phyloP scores from a whole-genome alignment of 1,284 basidiomycete species.

The Microbotryum scabiosae region DNA sequence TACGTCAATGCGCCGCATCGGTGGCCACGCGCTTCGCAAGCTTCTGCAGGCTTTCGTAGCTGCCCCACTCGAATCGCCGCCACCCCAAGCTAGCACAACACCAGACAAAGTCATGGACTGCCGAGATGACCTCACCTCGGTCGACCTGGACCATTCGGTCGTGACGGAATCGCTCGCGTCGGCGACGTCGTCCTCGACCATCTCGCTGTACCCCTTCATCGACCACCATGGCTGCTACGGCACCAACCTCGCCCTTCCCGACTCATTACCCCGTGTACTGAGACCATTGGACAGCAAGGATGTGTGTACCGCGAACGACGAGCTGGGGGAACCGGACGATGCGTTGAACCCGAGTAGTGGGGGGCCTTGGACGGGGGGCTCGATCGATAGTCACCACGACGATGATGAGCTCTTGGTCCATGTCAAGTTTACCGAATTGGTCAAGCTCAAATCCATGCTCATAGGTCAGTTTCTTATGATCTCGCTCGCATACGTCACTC shows the following conservation, averaged over 20 bases:
- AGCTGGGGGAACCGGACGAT: slow-evolving; percentile 56
- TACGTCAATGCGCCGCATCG: too few species aligned
- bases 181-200: slow-evolving; percentile 6
- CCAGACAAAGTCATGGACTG: slow-evolving; percentile 10
- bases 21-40: too few species aligned
- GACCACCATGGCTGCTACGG: slow-evolving; percentile 9
- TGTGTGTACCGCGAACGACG: slow-evolving; percentile 65
- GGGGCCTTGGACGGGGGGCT: slow-evolving; percentile 46
- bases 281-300: slow-evolving; percentile 47
- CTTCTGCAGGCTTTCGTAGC: too few species aligned
- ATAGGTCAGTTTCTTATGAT: slow-evolving; percentile 48
- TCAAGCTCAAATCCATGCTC: slow-evolving; percentile 57
- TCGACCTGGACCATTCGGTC: slow-evolving; percentile 13
- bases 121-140: slow-evolving; percentile 25
- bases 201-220: slow-evolving; percentile 28
- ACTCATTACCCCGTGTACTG: slow-evolving; percentile 8
- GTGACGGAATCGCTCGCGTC: slow-evolving; percentile 2
- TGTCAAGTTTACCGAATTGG: slow-evolving; percentile 57
- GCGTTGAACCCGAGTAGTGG: slow-evolving; percentile 62
- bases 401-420: slow-evolving; percentile 60
- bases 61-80: too few species aligned
- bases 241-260: slow-evolving; percentile 15
- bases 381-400: slow-evolving; percentile 18
- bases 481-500: slow-evolving; percentile 4
- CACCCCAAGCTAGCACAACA: too few species aligned